These are phyloP conservation scores for Aspergillus melleus DNA, from an alignment of 2,329 filamentous ascomycete genomes.

Conservation along the genomic window DNA sequence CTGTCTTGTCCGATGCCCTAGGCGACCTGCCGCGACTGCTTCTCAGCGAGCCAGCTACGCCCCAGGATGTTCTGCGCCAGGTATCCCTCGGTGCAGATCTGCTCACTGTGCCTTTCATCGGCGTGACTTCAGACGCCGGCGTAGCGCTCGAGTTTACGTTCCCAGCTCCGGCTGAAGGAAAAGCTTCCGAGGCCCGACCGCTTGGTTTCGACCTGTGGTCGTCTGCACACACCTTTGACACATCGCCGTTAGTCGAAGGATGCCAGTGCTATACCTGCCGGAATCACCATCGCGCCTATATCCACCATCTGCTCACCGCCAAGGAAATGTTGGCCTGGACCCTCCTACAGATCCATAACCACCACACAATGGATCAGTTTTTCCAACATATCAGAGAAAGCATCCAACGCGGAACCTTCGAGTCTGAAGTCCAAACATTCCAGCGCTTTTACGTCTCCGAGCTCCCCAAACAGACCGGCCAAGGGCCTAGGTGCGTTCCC, in stretches of 20 bases:
- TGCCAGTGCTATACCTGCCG: conserved; percentile 84
- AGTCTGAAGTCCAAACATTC: conserved; percentile 60
- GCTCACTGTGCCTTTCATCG: conserved; percentile 74
- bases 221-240: conserved; percentile 58
- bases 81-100: conserved; percentile 77
- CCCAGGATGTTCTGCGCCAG: conserved; percentile 75
- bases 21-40: conserved; percentile 69
- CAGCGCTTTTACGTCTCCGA: conserved; percentile 66
- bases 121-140: conserved; percentile 74
- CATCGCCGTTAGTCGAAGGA: conserved; percentile 60
- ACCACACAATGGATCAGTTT: conserved; percentile 69
- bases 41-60: conserved; percentile 67
- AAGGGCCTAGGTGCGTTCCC: conserved; percentile 64
- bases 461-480: conserved; percentile 72
- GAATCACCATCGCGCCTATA: conserved; percentile 79
- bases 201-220: conserved; percentile 81
- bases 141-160: conserved; percentile 81
- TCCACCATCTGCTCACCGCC: conserved; percentile 82
- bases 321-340: conserved; percentile 98
- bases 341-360: conserved; percentile 88
- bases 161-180: conserved; percentile 44
- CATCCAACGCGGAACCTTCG: conserved; percentile 59
- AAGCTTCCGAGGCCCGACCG: conserved; percentile 35
- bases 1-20: conserved; percentile 64
- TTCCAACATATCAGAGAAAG: conserved; percentile 69